These are phyloP conservation scores for Ascochyta fabae DNA, from an alignment of 2,329 filamentous ascomycete genomes.

Conservation along the genomic window DNA sequence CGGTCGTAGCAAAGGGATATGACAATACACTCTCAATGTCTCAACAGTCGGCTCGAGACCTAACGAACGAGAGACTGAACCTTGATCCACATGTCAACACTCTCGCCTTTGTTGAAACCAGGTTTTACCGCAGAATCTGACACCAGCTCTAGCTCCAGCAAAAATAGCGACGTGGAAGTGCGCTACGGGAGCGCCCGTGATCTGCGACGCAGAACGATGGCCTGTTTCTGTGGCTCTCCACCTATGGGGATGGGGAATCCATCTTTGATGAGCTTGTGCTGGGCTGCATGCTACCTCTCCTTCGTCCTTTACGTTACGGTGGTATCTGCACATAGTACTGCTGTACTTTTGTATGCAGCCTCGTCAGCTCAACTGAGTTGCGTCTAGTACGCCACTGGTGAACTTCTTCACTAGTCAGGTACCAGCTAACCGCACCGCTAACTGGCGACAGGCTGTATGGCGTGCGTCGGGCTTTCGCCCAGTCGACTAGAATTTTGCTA, in stretches of 20 bases:
- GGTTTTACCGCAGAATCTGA: conserved; percentile 1
- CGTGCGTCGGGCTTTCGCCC: conserved; percentile 3
- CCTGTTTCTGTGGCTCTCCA: conserved; percentile 1
- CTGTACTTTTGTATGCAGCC: background rate
- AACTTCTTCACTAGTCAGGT: conserved; percentile 16
- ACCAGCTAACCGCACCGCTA: conserved; percentile 10
- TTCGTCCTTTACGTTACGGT: background rate
- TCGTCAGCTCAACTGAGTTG: background rate
- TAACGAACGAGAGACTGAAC: background rate
- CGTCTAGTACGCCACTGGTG: background rate
- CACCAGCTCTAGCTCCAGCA: conserved; percentile 3
- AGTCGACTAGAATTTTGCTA: conserved; percentile 10
- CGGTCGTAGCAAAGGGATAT: background rate
- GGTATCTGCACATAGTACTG: too few relatives aligned
- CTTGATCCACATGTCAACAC: background rate
- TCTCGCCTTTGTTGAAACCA: background rate
- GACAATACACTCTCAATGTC: background rate
- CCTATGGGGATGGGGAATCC: background rate
- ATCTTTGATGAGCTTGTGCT: background rate
- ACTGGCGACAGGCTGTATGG: background rate
- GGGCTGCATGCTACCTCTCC: background rate
- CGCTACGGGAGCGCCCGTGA: conserved; percentile 27
- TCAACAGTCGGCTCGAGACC: background rate
- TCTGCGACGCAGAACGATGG: conserved; percentile 16
- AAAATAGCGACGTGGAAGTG: conserved; percentile 2